Base-by-base conservation (phyloP, 805 yeast genomes). In the Metschnikowia matae region DNA sequence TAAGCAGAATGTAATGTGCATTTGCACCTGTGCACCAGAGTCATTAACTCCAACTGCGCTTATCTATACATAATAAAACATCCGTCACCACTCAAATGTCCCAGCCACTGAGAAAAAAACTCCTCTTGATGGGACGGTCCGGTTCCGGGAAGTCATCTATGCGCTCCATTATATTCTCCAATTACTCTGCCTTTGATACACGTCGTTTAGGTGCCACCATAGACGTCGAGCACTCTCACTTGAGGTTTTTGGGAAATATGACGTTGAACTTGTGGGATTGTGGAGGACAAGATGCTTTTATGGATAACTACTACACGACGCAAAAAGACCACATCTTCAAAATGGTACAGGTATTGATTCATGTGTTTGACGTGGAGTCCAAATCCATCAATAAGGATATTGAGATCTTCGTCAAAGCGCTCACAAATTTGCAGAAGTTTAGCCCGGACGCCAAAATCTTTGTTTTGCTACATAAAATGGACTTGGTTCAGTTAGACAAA, bases 61-160 rank as follows among this genome's bases (percentile, higher is more conserved):
- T 42, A 42, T 42, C 45, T 15, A 33, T 33, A 20, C 31, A 14
- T 26, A 10, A 42, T 18, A 15, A 20, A 40, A 10, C 34, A 40
- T 40, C 34, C 35, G 14, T 31, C n/a, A 20, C 6, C 31, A 33
- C 18, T 20, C n/a, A 20, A 33, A 42, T 56, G 59, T 58, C 61
- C 20, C 59, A 51, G 42, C 52, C 59, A 5, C 55, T 58, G 10
- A 46, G 77, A 31, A 73, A 74, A 63, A 74, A 74, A 61, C 68
- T 73, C 46, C 66, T 76, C 36, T 59, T 74, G 36, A 70, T 82
- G 87, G 97, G 98, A 70, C 85, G 98, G 41, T 85, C 96, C 26
- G 98, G 99, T 40, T 89, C 97, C 4, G 99, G 99, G 1, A 94
- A 94, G 67, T 89, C 97, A 2, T 90, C 97, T 1, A 94, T 94